phyloP scores from a whole-genome alignment of 352 stramenopile genomes.

The Pythium biforme region DNA sequence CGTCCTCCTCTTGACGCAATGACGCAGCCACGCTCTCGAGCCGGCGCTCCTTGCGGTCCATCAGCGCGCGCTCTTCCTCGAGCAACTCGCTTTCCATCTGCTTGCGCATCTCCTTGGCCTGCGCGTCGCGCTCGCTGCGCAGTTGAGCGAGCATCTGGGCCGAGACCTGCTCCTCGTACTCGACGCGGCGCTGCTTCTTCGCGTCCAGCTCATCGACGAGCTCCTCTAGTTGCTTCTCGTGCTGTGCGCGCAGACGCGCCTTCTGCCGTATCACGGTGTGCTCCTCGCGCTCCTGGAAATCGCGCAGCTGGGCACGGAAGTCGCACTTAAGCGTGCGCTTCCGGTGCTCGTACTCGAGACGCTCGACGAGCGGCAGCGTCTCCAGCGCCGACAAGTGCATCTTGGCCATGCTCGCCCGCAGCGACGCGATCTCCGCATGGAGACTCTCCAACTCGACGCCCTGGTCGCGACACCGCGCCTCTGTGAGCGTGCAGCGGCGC shows the following conservation, averaged over 20 bases:
- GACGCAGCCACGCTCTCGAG: constrained; percentile 38
- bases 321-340: constrained; percentile 64
- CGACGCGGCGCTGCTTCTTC: constrained; percentile 47
- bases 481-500: constrained; percentile 25
- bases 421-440: constrained; percentile 33
- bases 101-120: constrained; percentile 43
- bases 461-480: constrained; percentile 24
- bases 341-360: constrained; percentile 64
- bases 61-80: constrained; percentile 46
- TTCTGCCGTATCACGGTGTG: constrained; percentile 62
- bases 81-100: constrained; percentile 50
- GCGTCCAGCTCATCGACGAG: constrained; percentile 58
- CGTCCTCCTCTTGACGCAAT: constrained; percentile 51
- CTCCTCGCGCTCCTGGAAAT: constrained; percentile 74
- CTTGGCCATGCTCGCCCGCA: constrained; percentile 27
- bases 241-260: constrained; percentile 56
- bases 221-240: constrained; percentile 65
- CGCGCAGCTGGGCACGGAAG: constrained; percentile 56
- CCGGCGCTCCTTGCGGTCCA: constrained; percentile 44
- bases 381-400: constrained; percentile 36
- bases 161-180: constrained; percentile 58
- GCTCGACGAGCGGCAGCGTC: constrained; percentile 27
- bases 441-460: constrained; percentile 23
- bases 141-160: constrained; percentile 52
- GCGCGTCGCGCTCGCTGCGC: constrained; percentile 48